Base-by-base conservation (phyloP, 2,329 filamentous ascomycete species). In the Aspergillus hiratsukae region DNA sequence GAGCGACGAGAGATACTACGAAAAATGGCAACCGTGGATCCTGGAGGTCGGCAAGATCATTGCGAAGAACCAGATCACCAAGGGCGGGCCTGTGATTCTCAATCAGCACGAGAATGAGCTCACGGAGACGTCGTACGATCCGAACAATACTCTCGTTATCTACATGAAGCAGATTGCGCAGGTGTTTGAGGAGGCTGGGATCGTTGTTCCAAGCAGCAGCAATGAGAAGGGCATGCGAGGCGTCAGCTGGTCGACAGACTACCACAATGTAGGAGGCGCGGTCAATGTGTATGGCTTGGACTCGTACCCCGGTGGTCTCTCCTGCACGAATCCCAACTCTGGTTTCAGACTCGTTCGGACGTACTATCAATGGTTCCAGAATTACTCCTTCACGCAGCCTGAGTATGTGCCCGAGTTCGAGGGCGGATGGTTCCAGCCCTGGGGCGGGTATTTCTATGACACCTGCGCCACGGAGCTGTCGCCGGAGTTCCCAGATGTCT, bases 291-390 rank as follows among this genome's bases (percentile, higher is more conserved):
- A 73, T 49, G 71, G 68, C 1, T 51, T 72, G 8, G 70, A 72
- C 53, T 66, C 66, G 17, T 72, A 73, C 49, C 68, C 70, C 3
- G 68, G 66, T 27, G 77, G 80, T 0, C 61, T 80, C 9, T 78
- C 77, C 7, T 83, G 81, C 63, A 80, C 76, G 1, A 80, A 83
- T 53, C 72, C 72, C 0, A 68, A 78, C 48, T 69, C 72, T 6
- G 81, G 80, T 1, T 83, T 82, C 62, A 78, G 71, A 28, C 66
- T 83, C 1, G 74, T 81, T 2, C 75, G 80, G 27, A 82, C 75
- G 4, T 85, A 84, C 61, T 80, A 80, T 57, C 76, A 83, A 59
- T 83, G 81, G 80, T 84, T 84, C 59, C 73, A 77, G n/a, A 79
- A 81, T 43, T 81, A 81, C 54, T 80, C 80, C 0, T 78, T 69